phyloP scores from a whole-genome alignment of 1,284 basidiomycete genomes.

The Inonotus hispidus region DNA sequence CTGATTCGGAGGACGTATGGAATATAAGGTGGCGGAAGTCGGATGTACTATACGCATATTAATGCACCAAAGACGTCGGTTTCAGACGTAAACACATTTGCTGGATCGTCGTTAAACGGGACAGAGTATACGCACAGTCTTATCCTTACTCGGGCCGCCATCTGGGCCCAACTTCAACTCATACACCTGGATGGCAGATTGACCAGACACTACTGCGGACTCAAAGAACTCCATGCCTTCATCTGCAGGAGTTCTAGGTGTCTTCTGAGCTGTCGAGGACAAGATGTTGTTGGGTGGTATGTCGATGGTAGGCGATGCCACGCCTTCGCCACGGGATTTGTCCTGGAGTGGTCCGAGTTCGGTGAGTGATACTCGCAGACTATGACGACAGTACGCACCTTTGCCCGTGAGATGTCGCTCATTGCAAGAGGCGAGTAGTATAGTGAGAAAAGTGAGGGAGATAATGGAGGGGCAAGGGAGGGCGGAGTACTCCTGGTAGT shows the following conservation, averaged over 20 bases:
- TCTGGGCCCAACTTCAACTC: slow-evolving; percentile 82
- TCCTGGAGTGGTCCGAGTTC: not conserved
- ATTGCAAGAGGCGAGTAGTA: not conserved
- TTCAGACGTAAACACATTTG: not conserved
- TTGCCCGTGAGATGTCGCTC: not conserved
- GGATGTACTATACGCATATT: slow-evolving; percentile 67
- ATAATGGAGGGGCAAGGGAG: not conserved
- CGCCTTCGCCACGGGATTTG: slow-evolving; percentile 4
- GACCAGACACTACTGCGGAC: slow-evolving; percentile 45
- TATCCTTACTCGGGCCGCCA: slow-evolving; percentile 81
- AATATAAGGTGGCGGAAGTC: slow-evolving; percentile 83
- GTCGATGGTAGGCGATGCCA: slow-evolving; percentile 21
- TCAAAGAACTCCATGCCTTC: slow-evolving; percentile 88
- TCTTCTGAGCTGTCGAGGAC: slow-evolving; percentile 31
- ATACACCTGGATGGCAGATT: slow-evolving; percentile 73
- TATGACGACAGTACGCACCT: not conserved
- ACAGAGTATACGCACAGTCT: slow-evolving; percentile 51
- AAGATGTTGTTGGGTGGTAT: slow-evolving; percentile 22
- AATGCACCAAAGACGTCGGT: not conserved
- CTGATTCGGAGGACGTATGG: slow-evolving; percentile 90
- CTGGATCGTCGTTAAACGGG: not conserved
- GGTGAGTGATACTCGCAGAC: not conserved
- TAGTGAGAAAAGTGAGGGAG: not conserved
- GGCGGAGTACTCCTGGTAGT: not conserved
- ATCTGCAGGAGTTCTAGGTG: slow-evolving; percentile 86